Conservation (phyloP, 345 rosid species). For the Trapa bicornis region DNA sequence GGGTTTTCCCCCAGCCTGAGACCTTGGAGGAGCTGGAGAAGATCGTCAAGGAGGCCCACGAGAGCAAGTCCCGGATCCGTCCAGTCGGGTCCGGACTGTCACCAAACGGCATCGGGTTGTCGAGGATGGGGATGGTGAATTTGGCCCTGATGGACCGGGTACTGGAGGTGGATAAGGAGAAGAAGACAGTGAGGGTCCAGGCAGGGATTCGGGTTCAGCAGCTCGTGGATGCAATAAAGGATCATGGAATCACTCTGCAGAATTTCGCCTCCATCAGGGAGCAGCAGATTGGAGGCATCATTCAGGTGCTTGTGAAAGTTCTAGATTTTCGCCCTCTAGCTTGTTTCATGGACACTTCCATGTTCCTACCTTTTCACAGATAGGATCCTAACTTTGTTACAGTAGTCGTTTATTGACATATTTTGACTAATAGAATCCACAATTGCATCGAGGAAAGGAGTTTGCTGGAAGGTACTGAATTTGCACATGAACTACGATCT, state of each 20-base stretch:
- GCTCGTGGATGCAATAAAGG: constrained; percentile 75
- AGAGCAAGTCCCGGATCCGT: constrained; percentile 49
- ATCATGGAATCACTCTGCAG: constrained; percentile 71
- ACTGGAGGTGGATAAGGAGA: constrained; percentile 69
- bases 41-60: constrained; percentile 46
- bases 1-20: constrained; percentile 79
- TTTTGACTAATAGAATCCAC: not conserved
- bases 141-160: constrained; percentile 77
- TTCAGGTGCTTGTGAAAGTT: constrained; percentile 43
- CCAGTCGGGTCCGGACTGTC: constrained; percentile 94
- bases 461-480: not conserved
- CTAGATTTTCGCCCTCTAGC: not conserved
- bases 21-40: constrained; percentile 48
- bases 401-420: not conserved
- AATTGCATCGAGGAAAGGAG: not conserved
- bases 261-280: constrained; percentile 93
- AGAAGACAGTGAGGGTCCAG: constrained; percentile 68
- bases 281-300: constrained; percentile 97
- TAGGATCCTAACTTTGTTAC: not conserved
- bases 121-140: constrained; percentile 86
- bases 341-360: not conserved
- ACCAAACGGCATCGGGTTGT: constrained; percentile 81
- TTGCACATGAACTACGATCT: not conserved
- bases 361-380: not conserved
- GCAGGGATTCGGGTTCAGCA: constrained; percentile 89